Evolutionary conservation across 1,139 yeast genomes (phyloP).

Genomic region (Groenewaldozyma auringiensis): DNA sequence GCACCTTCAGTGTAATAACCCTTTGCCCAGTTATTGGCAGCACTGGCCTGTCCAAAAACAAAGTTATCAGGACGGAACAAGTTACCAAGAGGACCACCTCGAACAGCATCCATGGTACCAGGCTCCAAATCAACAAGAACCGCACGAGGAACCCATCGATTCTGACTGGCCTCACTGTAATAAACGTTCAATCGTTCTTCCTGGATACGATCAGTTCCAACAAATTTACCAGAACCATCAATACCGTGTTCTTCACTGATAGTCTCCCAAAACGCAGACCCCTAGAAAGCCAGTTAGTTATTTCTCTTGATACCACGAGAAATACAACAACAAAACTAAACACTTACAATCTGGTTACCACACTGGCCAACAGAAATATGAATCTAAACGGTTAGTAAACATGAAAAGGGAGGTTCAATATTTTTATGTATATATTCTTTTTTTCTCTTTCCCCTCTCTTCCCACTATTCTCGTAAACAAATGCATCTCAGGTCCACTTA

Average conservation of each 20-base stretch:
- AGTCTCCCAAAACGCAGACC: slow-evolving; percentile 95
- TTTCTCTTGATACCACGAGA: slow-evolving; percentile 1
- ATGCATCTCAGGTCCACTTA: too few relatives aligned
- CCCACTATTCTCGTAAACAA: too few relatives aligned
- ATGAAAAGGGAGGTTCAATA: not conserved
- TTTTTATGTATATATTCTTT: not conserved
- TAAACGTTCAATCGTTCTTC: slow-evolving; percentile 44
- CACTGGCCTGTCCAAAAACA: slow-evolving; percentile 83
- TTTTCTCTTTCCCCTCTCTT: too few relatives aligned
- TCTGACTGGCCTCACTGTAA: slow-evolving; percentile 49
- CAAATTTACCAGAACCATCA: slow-evolving; percentile 58
- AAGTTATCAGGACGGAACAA: slow-evolving; percentile 87
- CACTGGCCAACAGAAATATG: slow-evolving; percentile 98
- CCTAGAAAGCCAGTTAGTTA: slow-evolving; percentile 34
- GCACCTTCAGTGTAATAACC: slow-evolving; percentile 97
- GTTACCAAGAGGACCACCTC: slow-evolving; percentile 68
- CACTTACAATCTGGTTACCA: slow-evolving; percentile 93
- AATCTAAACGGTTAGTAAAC: slow-evolving; percentile 42
- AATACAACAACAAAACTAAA: not conserved
- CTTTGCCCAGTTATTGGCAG: slow-evolving; percentile 95
- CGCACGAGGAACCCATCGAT: slow-evolving; percentile 89
- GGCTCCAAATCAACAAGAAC: slow-evolving; percentile 91
- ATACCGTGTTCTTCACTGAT: slow-evolving; percentile 96
- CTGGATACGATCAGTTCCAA: slow-evolving; percentile 35
- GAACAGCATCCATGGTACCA: slow-evolving; percentile 81